Conservation (phyloP, 2,329 filamentous ascomycete genomes). For the Corynespora cassiicola region DNA sequence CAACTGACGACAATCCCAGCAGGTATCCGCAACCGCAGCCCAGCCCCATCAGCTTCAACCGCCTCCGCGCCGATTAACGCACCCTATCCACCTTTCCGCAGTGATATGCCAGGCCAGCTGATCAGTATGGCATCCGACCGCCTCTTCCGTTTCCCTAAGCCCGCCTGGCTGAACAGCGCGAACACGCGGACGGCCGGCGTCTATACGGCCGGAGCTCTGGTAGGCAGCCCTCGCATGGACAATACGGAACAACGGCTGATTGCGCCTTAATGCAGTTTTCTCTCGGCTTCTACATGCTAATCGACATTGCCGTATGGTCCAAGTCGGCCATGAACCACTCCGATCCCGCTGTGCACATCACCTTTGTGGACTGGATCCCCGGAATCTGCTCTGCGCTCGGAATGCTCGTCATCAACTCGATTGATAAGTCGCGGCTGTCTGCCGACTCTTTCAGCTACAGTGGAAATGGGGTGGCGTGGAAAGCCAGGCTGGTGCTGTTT, state of each 20-base stretch:
- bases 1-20: slow-evolving; percentile 31
- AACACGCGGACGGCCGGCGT: slow-evolving; percentile 69
- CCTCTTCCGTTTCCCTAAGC: slow-evolving; percentile 72
- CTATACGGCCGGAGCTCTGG: slow-evolving; percentile 70
- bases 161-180: slow-evolving; percentile 71
- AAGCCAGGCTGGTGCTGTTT: slow-evolving; percentile 71
- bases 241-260: slow-evolving; percentile 5
- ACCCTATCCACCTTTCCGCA: too few relatives aligned
- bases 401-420: slow-evolving; percentile 76
- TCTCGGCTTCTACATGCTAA: slow-evolving; percentile 72
- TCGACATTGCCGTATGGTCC: slow-evolving; percentile 70
- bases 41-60: too few relatives aligned
- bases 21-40: slow-evolving; percentile 27
- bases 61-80: not conserved
- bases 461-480: slow-evolving; percentile 73
- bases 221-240: slow-evolving; percentile 45
- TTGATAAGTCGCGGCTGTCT: slow-evolving; percentile 70
- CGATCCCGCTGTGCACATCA: slow-evolving; percentile 63
- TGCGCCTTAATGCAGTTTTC: slow-evolving; percentile 61
- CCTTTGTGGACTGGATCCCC: slow-evolving; percentile 76
- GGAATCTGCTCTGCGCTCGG: slow-evolving; percentile 72
- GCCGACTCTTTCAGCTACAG: slow-evolving; percentile 71
- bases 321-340: slow-evolving; percentile 67
- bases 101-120: too few relatives aligned
- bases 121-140: slow-evolving; percentile 58